Base-by-base conservation (phyloP, 768 basidiomycete genomes). In the Mycena rebaudengoi region DNA sequence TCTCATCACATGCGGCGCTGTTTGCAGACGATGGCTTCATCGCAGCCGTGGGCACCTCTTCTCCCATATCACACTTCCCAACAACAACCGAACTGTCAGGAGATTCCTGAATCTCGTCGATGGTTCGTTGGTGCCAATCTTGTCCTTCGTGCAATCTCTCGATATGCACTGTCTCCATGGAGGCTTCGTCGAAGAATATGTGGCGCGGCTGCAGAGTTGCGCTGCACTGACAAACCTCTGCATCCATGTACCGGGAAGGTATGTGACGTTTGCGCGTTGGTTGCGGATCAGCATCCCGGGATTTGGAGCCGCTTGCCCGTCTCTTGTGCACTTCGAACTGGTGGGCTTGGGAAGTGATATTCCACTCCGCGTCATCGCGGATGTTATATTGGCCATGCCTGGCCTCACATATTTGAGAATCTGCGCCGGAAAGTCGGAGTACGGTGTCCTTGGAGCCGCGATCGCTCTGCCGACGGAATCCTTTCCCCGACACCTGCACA, bases 11-110 rank as follows among this genome's bases (percentile, higher is more conserved):
- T 58, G 45, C 26, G 56, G 56, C 26, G 4, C 10, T 46, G 32
- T 58, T 20, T 58, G 56, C 56, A 58, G 56, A 20, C 56, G 21
- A 48, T 58, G 56, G 45, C 23, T 49, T 18, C 56, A 45, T 2
- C 33, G 56, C 10, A 48, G 35, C 21, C 26, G 56, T 13, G 39
- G 23, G 25, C 45, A 57, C 39, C 45, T 57, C 8, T 48, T 37
- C 33, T 58, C 45, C 25, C 30, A n/a, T 13, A 35, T 46, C 44
- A 20, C 12, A 7, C 44, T 57, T 26, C 37, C 44, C 10, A 35
- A 35, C 41, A 5, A 29, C 21, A 12, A 37, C 11, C 35, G 25
- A 16, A 14, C 56, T 21, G 37, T 58, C 33, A 25, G 49, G 12
- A 12, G 10, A 25, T 45, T 58, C 56, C 21, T 58, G 33, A 26